phyloP scores from a whole-genome alignment of 78 protist species.

The Cavenderia fasciculata region DNA sequence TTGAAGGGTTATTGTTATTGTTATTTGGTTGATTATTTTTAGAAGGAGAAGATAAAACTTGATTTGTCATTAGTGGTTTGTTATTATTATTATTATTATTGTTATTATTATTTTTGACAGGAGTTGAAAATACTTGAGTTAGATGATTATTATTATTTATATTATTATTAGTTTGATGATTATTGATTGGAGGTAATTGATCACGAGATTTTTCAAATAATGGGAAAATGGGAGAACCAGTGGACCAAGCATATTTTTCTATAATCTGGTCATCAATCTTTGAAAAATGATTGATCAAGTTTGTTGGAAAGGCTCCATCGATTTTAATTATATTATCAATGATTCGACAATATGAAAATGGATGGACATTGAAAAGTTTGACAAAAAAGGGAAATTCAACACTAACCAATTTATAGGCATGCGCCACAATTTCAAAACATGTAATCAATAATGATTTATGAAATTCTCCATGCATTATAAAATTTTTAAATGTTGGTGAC shows the following conservation, averaged over 20 bases:
- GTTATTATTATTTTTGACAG: background rate
- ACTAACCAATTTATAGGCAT: slow-evolving; percentile 31
- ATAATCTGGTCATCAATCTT: slow-evolving; percentile 44
- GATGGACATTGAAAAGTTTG: slow-evolving; percentile 19
- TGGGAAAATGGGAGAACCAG: background rate
- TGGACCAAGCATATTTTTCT: slow-evolving; percentile 42
- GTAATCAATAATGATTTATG: slow-evolving; percentile 43
- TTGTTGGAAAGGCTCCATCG: background rate
- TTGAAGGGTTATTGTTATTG: slow-evolving; percentile 1
- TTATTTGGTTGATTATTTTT: background rate
- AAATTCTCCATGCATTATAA: slow-evolving; percentile 30
- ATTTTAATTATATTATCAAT: slow-evolving; percentile 11
- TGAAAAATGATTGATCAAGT: background rate
- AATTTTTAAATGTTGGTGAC: background rate
- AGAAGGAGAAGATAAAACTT: background rate
- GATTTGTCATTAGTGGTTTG: background rate
- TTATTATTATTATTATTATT: background rate
- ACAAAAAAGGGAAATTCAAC: slow-evolving; percentile 59
- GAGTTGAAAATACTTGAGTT: background rate
- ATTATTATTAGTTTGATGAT: too few species aligned
- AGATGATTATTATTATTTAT: too few species aligned
- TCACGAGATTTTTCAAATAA: background rate
- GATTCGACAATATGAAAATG: slow-evolving; percentile 30
- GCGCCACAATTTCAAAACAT: slow-evolving; percentile 66
- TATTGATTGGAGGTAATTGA: too few species aligned